These are phyloP conservation scores for Lachancea lanzarotensis DNA, from an alignment of 805 yeast species.

Conservation along the genomic window DNA sequence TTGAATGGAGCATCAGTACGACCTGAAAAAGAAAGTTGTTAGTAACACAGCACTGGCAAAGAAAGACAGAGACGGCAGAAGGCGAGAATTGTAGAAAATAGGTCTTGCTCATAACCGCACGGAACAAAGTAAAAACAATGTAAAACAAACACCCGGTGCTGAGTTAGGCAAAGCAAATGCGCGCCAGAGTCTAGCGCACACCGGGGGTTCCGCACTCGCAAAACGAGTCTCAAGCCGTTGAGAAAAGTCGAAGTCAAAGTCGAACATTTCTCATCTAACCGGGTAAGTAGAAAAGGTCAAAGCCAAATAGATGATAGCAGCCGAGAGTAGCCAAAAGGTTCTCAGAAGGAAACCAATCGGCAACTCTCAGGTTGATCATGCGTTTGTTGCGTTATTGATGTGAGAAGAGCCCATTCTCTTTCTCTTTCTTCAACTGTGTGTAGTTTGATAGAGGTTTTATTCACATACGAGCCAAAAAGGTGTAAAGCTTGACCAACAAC, in stretches of 20 bases:
- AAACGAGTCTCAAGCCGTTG: conserved; percentile 7
- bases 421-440: conserved; percentile 7
- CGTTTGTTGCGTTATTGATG: not conserved
- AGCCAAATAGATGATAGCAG: not conserved
- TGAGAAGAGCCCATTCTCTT: conserved; percentile 13
- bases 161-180: not conserved
- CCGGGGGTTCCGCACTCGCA: conserved; percentile 9
- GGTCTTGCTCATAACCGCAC: conserved; percentile 44
- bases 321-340: too few relatives aligned
- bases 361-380: too few relatives aligned
- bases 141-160: not conserved
- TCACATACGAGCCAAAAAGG: conserved; percentile 98
- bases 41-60: conserved; percentile 21
- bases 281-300: not conserved
- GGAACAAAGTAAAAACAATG: not conserved
- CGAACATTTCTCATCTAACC: not conserved
- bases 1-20: conserved; percentile 99
- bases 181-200: conserved; percentile 9
- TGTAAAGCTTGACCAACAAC: conserved; percentile 94
- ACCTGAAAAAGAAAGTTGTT: conserved; percentile 47
- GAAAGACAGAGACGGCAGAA: conserved; percentile 15
- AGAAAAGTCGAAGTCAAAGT: not conserved
- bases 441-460: too few relatives aligned
- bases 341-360: too few relatives aligned
- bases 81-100: conserved; percentile 11